Conservation (phyloP, 345 rosid species). For the Camelina hispida region DNA sequence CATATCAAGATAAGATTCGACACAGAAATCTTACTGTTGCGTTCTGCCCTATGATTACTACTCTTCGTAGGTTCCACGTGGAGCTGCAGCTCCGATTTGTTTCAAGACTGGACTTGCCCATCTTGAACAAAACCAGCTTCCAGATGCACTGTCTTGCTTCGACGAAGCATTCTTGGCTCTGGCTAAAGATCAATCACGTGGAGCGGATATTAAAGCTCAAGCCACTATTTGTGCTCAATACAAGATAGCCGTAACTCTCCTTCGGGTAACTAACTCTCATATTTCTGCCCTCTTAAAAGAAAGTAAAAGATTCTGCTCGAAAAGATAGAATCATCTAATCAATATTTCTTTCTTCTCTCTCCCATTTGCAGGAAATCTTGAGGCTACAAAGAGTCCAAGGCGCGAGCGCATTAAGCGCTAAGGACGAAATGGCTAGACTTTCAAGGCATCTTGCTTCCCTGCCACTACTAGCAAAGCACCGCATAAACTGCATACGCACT, state of each 20-base stretch:
- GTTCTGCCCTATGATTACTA: not conserved
- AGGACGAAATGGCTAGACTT: conserved; percentile 97
- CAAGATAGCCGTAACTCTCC: conserved; percentile 93
- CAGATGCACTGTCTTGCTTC: conserved; percentile 95
- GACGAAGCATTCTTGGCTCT: conserved; percentile 96
- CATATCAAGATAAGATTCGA: not conserved
- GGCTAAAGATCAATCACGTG: conserved; percentile 96
- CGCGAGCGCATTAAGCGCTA: conserved; percentile 89
- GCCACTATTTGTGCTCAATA: conserved; percentile 98
- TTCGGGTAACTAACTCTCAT: conserved; percentile 57
- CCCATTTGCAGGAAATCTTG: conserved; percentile 71
- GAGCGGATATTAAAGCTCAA: conserved; percentile 95
- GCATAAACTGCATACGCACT: conserved; percentile 93
- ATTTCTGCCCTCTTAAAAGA: not conserved
- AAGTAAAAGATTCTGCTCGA: not conserved
- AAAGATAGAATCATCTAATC: conserved; percentile 1
- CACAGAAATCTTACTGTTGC: conserved; percentile 13
- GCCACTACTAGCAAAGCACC: conserved; percentile 89
- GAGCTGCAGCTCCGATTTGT: conserved; percentile 89
- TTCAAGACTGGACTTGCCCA: conserved; percentile 96
- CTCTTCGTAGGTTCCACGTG: conserved; percentile 78
- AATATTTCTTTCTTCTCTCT: not conserved
- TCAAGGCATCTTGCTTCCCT: conserved; percentile 90
- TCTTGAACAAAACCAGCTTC: conserved; percentile 97
- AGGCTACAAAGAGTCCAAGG: conserved; percentile 91